Evolutionary conservation across 192 early-diverging fungal species (phyloP).

Genomic region (Coemansia sp.): DNA sequence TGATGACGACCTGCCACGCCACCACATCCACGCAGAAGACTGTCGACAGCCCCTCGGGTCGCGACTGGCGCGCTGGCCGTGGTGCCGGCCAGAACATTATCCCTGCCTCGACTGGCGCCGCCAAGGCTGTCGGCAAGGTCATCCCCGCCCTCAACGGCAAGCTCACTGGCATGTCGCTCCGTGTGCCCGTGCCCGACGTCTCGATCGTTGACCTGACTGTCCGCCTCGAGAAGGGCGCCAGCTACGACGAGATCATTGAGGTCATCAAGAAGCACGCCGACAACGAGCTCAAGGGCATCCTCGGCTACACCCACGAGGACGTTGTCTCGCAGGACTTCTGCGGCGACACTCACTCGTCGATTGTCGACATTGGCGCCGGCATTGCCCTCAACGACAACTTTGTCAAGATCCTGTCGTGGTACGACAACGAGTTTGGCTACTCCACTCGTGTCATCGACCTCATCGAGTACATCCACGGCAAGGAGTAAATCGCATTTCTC

Average conservation of each 20-base stretch:
- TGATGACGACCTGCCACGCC: slow-evolving; percentile 99
- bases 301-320: slow-evolving; percentile 91
- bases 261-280: slow-evolving; percentile 85
- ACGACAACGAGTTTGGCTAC: slow-evolving; percentile 93
- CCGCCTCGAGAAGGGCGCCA: slow-evolving; percentile 85
- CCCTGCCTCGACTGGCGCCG: slow-evolving; percentile 95
- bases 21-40: slow-evolving; percentile 99
- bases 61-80: slow-evolving; percentile 98
- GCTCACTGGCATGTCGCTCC: slow-evolving; percentile 98
- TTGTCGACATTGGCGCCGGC: slow-evolving; percentile 95
- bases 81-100: slow-evolving; percentile 98
- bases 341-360: slow-evolving; percentile 85
- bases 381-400: slow-evolving; percentile 92
- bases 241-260: slow-evolving; percentile 86
- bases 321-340: slow-evolving; percentile 95
- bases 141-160: slow-evolving; percentile 92
- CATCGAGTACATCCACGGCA: slow-evolving; percentile 67
- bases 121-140: slow-evolving; percentile 99
- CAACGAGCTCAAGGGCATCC: slow-evolving; percentile 79
- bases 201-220: slow-evolving; percentile 97
- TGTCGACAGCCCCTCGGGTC: slow-evolving; percentile 94
- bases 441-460: slow-evolving; percentile 88
- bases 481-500: slow-evolving; percentile 23
- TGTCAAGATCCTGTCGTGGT: slow-evolving; percentile 96
- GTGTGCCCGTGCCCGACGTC: slow-evolving; percentile 91